Conservation (phyloP, 1,284 basidiomycete species). For the Trichosporon asahii region DNA sequence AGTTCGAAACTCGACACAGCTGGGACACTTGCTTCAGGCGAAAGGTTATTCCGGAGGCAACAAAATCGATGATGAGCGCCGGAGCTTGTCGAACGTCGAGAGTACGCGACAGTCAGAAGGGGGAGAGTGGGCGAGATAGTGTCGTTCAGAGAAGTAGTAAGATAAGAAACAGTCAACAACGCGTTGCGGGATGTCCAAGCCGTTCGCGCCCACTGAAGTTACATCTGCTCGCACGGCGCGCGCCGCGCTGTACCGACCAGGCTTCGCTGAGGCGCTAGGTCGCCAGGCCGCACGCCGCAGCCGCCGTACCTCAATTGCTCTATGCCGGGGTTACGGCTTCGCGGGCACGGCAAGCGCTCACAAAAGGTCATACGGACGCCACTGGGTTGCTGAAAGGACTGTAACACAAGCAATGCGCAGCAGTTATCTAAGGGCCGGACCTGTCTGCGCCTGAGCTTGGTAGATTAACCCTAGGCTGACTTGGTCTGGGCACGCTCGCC, state of each 20-base stretch:
- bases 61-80: not conserved
- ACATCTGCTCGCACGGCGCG: not conserved
- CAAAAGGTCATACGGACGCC: not conserved
- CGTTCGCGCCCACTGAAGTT: not conserved
- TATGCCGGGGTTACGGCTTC: not conserved
- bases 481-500: too few relatives aligned
- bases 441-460: not conserved
- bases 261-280: too few relatives aligned
- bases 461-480: not conserved
- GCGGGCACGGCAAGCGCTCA: not conserved
- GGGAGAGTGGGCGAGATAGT: not conserved
- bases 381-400: not conserved
- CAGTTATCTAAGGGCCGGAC: not conserved
- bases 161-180: not conserved
- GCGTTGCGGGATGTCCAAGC: not conserved
- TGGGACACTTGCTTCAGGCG: not conserved
- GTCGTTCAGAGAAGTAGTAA: not conserved
- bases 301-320: not conserved
- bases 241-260: too few relatives aligned
- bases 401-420: not conserved
- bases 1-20: not conserved
- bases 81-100: not conserved
- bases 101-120: not conserved
- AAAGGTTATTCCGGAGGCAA: not conserved
- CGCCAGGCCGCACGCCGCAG: too few relatives aligned